phyloP scores from a whole-genome alignment of 75 land plant species.

The Isoetes taiwanensis region DNA sequence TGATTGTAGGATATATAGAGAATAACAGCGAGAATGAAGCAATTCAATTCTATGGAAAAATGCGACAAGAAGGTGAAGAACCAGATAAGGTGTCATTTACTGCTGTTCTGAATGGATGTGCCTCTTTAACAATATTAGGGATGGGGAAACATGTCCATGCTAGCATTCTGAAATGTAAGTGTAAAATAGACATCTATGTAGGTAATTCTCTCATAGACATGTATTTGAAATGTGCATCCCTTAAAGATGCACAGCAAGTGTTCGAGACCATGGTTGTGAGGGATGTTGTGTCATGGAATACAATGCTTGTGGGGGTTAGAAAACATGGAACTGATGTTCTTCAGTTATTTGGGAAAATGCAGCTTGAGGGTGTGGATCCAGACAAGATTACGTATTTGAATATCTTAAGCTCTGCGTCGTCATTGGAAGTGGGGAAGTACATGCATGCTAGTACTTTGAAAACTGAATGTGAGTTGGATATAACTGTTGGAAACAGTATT shows the following conservation, averaged over 20 bases:
- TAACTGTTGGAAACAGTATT: no score
- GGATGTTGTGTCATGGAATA: constrained; percentile 49
- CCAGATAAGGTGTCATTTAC: constrained; percentile 38
- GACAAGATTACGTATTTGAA: constrained; percentile 35
- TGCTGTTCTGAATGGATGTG: constrained; percentile 36
- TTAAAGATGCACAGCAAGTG: constrained; percentile 20
- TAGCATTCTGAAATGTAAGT: constrained; percentile 11
- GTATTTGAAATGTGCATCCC: constrained; percentile 40
- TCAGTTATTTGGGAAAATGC: constrained; percentile 39
- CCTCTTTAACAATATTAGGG: constrained; percentile 22
- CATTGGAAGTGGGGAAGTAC: constrained; percentile 33
- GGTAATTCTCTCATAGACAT: constrained; percentile 40
- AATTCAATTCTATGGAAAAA: constrained; percentile 29
- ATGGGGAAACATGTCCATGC: constrained; percentile 45
- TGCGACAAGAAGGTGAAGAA: constrained; percentile 25
- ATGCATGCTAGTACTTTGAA: constrained; percentile 33
- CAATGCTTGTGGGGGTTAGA: constrained; percentile 39
- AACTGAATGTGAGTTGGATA: not conserved
- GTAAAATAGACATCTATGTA: constrained; percentile 30
- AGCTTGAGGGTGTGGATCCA: constrained; percentile 17
- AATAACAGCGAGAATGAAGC: no score
- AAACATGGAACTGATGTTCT: constrained; percentile 28
- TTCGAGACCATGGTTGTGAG: constrained; percentile 23
- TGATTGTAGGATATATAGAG: no score
- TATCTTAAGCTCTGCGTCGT: constrained; percentile 30